A percentile compares a stretch with the other conserved stretches of the same genome.
These are phyloP conservation scores for Populus hybrid DNA, from an alignment of 441 rosid species.

Conservation along the genomic window DNA sequence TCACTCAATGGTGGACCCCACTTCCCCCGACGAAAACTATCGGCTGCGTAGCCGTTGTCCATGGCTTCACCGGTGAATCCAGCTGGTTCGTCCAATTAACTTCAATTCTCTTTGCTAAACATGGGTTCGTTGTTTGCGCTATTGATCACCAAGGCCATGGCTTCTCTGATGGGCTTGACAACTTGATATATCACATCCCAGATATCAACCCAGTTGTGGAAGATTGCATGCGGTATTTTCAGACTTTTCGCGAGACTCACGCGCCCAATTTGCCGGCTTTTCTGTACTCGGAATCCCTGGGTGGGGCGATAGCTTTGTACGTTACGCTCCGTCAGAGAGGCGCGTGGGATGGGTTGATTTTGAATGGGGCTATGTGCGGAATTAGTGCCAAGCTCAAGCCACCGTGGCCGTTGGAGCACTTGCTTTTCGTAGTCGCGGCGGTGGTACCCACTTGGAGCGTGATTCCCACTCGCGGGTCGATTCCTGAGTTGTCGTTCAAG, in stretches of 20 bases:
- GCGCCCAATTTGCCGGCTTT: conserved; percentile 57
- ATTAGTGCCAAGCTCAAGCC: conserved; percentile 86
- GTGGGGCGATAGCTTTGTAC: conserved; percentile 79
- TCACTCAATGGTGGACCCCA: conserved; percentile 93
- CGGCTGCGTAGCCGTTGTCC: conserved; percentile 76
- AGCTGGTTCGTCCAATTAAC: conserved; percentile 76
- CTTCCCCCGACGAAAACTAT: conserved; percentile 41
- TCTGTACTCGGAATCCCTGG: conserved; percentile 75
- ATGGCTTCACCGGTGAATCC: conserved; percentile 86
- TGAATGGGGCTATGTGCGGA: conserved; percentile 95
- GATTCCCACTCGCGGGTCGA: conserved; percentile 75
- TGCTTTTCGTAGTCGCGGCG: conserved; percentile 56
- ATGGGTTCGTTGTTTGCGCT: conserved; percentile 69
- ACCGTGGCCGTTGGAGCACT: conserved; percentile 90
- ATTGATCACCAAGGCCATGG: conserved; percentile 97
- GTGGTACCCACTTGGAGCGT: conserved; percentile 83
- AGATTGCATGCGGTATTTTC: conserved; percentile 67
- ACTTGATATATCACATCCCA: conserved; percentile 73
- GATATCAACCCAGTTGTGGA: conserved; percentile 72
- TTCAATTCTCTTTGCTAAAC: conserved; percentile 63
- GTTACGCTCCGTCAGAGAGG: conserved; percentile 62
- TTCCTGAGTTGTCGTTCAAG: conserved; percentile 68
- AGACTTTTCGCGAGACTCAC: conserved; percentile 48
- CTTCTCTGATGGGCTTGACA: conserved; percentile 64
- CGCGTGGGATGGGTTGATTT: conserved; percentile 69